Percentiles rank a stretch among this genome's conserved stretches.
Conservation (phyloP, 2,329 filamentous ascomycete species). For the Colletotrichum australisinense region DNA sequence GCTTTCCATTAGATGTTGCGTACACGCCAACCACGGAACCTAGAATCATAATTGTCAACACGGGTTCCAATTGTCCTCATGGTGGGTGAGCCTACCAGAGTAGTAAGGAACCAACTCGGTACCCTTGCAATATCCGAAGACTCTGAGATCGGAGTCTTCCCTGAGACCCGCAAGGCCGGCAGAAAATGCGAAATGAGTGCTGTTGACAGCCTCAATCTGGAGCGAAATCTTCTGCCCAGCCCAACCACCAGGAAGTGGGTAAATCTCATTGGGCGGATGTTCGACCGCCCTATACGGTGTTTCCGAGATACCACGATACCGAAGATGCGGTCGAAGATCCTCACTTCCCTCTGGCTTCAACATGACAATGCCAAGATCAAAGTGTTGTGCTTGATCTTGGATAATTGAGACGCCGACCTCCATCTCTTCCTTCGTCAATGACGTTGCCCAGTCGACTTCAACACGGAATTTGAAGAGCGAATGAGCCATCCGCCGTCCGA, state of each 20-base stretch:
- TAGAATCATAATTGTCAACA: neutral
- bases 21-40: conserved; percentile 25
- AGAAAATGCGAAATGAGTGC: conserved; percentile 33
- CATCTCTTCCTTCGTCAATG: conserved; percentile 49
- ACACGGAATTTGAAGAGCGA: conserved; percentile 64
- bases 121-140: conserved; percentile 32
- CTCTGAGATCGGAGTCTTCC: neutral
- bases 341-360: conserved; percentile 37
- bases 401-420: conserved; percentile 66
- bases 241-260: conserved; percentile 21
- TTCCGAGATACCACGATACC: conserved; percentile 37
- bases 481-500: conserved; percentile 66
- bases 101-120: conserved; percentile 36
- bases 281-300: conserved; percentile 28
- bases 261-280: conserved; percentile 8
- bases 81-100: conserved; percentile 18
- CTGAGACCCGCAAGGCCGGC: neutral
- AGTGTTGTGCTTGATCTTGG: conserved; percentile 64
- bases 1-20: conserved; percentile 32
- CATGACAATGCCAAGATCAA: conserved; percentile 57
- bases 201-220: conserved; percentile 31
- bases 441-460: conserved; percentile 52
- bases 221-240: conserved; percentile 15
- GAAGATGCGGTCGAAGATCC: conserved; percentile 12
- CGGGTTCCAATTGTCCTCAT: conserved; percentile 31